A percentile compares a stretch with the other conserved stretches of the same genome.
phyloP scores from a whole-genome alignment of 2,329 filamentous ascomycete species.

The Aureobasidium sp. region DNA sequence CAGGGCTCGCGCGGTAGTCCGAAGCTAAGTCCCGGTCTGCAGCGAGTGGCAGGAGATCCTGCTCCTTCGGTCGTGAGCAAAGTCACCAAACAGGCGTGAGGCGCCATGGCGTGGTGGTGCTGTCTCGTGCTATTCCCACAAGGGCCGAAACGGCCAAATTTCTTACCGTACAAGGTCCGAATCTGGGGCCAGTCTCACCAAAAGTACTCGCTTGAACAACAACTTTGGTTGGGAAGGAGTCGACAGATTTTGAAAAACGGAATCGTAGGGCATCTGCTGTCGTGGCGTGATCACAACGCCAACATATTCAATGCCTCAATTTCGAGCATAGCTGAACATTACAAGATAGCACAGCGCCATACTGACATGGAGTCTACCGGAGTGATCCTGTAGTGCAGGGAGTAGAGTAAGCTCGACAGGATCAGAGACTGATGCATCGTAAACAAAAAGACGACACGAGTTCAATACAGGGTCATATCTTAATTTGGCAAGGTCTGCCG shows the following conservation, averaged over 20 bases:
- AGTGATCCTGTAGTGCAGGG: not conserved
- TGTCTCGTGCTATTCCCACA: constrained; percentile 3
- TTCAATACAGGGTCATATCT: not conserved
- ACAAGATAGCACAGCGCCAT: not conserved
- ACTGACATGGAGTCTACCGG: not conserved
- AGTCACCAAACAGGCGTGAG: constrained; percentile 4
- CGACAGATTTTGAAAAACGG: not conserved
- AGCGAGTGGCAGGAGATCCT: constrained; percentile 11
- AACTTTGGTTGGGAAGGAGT: constrained; percentile 5
- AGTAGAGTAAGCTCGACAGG: not conserved
- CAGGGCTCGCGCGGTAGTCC: constrained; percentile 3
- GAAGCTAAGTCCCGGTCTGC: not conserved
- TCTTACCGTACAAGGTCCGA: constrained; percentile 15
- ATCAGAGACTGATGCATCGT: not conserved
- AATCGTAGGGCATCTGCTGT: constrained; percentile 5
- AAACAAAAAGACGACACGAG: not conserved
- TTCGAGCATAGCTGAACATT: not conserved
- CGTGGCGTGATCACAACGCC: constrained; percentile 6
- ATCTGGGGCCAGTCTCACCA: not conserved
- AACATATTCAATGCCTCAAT: not conserved
- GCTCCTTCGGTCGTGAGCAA: not conserved
- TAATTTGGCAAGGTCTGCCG: not conserved
- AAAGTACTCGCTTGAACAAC: not conserved
- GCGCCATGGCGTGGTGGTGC: constrained; percentile 9
- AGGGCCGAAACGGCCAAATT: constrained; percentile 3